Base-by-base conservation (phyloP, 495 filamentous ascomycete genomes). In the Cetradonia linearis region DNA sequence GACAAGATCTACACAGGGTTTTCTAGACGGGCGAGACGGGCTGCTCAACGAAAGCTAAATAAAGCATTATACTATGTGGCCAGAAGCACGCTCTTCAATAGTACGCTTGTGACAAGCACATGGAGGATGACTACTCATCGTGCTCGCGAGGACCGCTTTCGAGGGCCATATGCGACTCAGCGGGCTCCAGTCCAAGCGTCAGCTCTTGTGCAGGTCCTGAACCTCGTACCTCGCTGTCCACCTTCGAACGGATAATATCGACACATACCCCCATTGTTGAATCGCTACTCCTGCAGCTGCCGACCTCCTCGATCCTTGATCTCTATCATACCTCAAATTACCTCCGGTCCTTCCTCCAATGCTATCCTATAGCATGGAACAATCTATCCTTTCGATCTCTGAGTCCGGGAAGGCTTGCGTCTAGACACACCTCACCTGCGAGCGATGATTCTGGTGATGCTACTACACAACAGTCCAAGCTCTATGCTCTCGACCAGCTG, bases 331-430 rank as follows among this genome's bases (percentile, higher is more conserved):
- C 80, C 37, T 81, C 78, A 18, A 67, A 68, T 56, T 74, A 78
- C 66, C 75, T 84, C 28, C 77, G 79, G 44, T 70, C 70, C 23
- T 83, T 83, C 61, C 73, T 84, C 31, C 73, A 71, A 58, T 72
- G 72, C 27, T 83, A 82, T 69, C 81, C 81, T 44, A 77, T 77
- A 61, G 81, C 81, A 73, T 84, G 81, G 81, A 79, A 76, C 67
- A 73, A 76, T 52, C 73, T 83, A 25, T 83, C 81, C 2, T 84
- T 84, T 65, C 76, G 81, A 42, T 66, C 83, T 20, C 71, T 76
- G 13, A 77, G 73, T 55, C 78, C 76, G 5, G 76, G 74, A 8
- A 70, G 74, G 48, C 73, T 71, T 7, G 66, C 70, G 2, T 65
- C 70, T 3, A 65, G 66, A 8, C 66, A 72, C 31, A 70, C 70